Conservation (phyloP, 192 early-diverging fungal genomes). For the Kickxella alabastrina region DNA sequence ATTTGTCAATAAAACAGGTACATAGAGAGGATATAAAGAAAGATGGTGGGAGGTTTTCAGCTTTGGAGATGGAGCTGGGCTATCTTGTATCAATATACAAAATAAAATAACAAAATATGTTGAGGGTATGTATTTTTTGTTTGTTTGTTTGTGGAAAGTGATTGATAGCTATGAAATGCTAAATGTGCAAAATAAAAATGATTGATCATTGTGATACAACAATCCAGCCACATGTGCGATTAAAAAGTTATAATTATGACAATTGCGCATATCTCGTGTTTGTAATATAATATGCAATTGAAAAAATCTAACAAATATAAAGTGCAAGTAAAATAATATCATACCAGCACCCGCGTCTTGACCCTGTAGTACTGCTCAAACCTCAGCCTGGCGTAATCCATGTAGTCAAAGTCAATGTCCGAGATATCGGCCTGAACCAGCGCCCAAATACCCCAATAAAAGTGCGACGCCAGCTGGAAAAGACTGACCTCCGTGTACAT, state of each 20-base stretch:
- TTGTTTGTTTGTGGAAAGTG: neutral
- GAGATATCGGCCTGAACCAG: slow-evolving; percentile 81
- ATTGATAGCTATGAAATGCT: too few relatives aligned
- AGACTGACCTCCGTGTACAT: slow-evolving; percentile 75
- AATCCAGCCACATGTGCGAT: too few relatives aligned
- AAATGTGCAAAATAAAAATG: too few relatives aligned
- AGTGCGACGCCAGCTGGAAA: slow-evolving; percentile 86
- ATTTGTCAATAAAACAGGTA: too few relatives aligned
- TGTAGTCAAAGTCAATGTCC: slow-evolving; percentile 95
- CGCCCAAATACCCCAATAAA: slow-evolving; percentile 86
- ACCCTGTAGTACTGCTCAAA: slow-evolving; percentile 72
- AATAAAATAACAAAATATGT: neutral
- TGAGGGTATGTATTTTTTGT: neutral
- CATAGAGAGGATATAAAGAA: too few relatives aligned
- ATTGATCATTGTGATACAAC: too few relatives aligned
- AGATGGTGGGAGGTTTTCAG: too few relatives aligned
- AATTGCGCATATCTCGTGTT: neutral
- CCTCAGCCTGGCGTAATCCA: slow-evolving; percentile 77
- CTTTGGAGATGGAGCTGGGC: too few relatives aligned
- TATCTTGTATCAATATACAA: too few relatives aligned
- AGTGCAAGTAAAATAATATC: neutral
- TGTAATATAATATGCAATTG: slow-evolving; percentile 2
- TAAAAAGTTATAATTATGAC: too few relatives aligned
- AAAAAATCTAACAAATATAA: neutral
- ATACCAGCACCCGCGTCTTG: slow-evolving; percentile 28